phyloP scores from a whole-genome alignment of 2,329 filamentous ascomycete species.

The Penicillium sp. region DNA sequence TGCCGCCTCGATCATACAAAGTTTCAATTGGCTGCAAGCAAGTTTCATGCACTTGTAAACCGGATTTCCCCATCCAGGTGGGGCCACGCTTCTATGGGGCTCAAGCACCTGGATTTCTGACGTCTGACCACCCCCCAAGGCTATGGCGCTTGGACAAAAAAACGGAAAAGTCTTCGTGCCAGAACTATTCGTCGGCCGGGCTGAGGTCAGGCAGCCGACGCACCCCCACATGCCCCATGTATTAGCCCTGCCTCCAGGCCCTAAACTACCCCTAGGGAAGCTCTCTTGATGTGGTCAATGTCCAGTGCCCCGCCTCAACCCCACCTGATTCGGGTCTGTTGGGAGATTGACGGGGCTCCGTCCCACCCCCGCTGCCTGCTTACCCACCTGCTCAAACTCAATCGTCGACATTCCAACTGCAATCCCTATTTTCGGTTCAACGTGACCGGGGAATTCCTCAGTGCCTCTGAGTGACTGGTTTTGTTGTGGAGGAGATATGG shows the following conservation, averaged over 20 bases:
- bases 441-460: not conserved
- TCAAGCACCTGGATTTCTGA: not conserved
- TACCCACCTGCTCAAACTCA: not conserved
- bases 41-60: not conserved
- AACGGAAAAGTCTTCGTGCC: not conserved
- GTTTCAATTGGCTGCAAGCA: not conserved
- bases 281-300: not conserved
- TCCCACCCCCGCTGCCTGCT: slow-evolving; percentile 4
- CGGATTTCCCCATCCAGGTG: not conserved
- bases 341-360: slow-evolving; percentile 2
- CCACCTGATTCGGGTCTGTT: slow-evolving; percentile 2
- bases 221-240: not conserved
- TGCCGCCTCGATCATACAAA: not conserved
- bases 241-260: not conserved
- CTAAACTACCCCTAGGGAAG: not conserved
- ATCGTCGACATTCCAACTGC: not conserved
- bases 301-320: not conserved
- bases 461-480: not conserved
- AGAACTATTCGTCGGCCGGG: not conserved
- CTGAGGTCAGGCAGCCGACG: not conserved
- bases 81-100: not conserved
- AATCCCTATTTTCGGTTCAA: not conserved
- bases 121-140: slow-evolving; percentile 1
- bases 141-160: slow-evolving; percentile 5
- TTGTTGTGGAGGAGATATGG: too few species aligned